A percentile compares a stretch with the other conserved stretches of the same genome.
These are phyloP conservation scores for Termitomyces sp. DNA, from an alignment of 768 basidiomycete genomes.

Conservation along the genomic window DNA sequence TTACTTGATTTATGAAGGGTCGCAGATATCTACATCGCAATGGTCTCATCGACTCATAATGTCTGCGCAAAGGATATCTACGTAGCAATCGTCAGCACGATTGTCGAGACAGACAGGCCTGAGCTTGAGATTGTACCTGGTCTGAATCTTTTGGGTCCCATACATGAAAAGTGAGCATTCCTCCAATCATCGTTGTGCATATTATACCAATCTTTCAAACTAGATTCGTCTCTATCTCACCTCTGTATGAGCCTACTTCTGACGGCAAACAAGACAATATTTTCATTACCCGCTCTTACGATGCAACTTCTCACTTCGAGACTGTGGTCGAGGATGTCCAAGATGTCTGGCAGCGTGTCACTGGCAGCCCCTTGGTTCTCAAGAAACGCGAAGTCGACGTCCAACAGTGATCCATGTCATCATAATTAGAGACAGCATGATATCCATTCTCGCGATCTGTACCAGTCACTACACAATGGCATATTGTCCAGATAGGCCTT, in stretches of 20 bases:
- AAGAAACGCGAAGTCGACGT: constrained; percentile 82
- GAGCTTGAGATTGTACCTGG: constrained; percentile 92
- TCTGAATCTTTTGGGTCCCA: constrained; percentile 84
- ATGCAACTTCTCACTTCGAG: constrained; percentile 98
- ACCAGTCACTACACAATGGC: constrained; percentile 7
- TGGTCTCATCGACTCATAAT: constrained; percentile 95
- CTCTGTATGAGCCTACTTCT: constrained; percentile 86
- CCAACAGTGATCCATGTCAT: constrained; percentile 33
- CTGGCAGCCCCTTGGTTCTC: constrained; percentile 71
- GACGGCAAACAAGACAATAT: constrained; percentile 82
- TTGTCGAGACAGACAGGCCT: constrained; percentile 92
- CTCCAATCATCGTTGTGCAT: background rate
- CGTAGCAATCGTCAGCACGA: constrained; percentile 96
- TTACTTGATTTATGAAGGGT: constrained; percentile 1
- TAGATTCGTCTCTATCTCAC: constrained; percentile 87
- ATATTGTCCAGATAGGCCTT: constrained; percentile 1
- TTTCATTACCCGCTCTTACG: constrained; percentile 96
- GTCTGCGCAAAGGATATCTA: constrained; percentile 95
- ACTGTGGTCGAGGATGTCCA: constrained; percentile 97
- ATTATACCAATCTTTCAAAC: constrained; percentile 8
- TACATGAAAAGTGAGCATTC: constrained; percentile 81
- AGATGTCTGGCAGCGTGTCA: constrained; percentile 90
- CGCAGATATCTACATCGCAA: constrained; percentile 96
- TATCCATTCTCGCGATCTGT: background rate
- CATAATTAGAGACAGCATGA: background rate